phyloP scores from a whole-genome alignment of 805 yeast species.

The Ogataea paraovalis region DNA sequence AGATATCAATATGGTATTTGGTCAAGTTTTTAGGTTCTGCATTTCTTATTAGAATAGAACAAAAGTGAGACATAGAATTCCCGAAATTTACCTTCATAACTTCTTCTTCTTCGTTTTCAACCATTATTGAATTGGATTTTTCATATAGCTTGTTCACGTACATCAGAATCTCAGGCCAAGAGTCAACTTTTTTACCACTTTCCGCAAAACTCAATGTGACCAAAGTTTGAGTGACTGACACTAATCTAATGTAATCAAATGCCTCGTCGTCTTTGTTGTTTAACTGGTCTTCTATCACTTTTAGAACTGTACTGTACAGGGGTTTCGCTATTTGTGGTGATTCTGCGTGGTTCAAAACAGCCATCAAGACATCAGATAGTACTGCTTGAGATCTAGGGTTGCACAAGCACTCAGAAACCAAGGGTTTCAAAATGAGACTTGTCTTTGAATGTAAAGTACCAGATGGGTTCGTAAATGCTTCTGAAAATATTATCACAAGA shows the following conservation, averaged over 20 bases:
- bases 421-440: conserved; percentile 41
- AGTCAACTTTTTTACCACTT: conserved; percentile 58
- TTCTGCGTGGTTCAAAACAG: conserved; percentile 50
- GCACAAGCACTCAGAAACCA: conserved; percentile 21
- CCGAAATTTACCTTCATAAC: conserved; percentile 16
- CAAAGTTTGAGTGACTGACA: conserved; percentile 38
- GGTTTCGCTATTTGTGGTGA: conserved; percentile 39
- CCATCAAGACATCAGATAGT: conserved; percentile 56
- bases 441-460: conserved; percentile 76
- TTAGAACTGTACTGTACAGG: conserved; percentile 38
- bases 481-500: conserved; percentile 59
- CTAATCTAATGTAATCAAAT: conserved; percentile 14
- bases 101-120: conserved; percentile 10
- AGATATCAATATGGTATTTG: conserved; percentile 41
- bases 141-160: conserved; percentile 13
- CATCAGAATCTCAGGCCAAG: conserved; percentile 40
- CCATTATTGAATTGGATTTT: conserved; percentile 2
- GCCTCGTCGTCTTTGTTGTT: conserved; percentile 10
- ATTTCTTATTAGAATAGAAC: conserved; percentile 52
- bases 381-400: conserved; percentile 35
- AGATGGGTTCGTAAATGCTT: conserved; percentile 68
- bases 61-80: conserved; percentile 38
- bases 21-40: conserved; percentile 40
- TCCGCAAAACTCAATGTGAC: conserved; percentile 58
- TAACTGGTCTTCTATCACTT: conserved; percentile 12